A percentile compares a stretch with the other conserved stretches of the same genome.
These are phyloP conservation scores for Tylopilus subfusipes DNA, from an alignment of 768 basidiomycete genomes.

Conservation along the genomic window DNA sequence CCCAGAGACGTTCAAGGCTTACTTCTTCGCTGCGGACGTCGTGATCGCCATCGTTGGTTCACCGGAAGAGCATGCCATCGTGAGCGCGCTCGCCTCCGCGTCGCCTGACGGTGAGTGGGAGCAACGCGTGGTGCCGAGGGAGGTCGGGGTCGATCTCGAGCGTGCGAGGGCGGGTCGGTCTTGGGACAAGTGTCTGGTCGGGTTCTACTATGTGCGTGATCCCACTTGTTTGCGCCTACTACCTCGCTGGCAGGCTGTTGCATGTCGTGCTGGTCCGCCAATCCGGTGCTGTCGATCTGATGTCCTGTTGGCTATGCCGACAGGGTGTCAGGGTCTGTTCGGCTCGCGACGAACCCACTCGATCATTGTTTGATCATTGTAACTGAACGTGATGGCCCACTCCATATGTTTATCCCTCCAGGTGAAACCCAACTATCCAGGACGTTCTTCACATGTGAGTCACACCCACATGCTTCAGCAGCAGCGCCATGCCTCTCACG, in stretches of 20 bases:
- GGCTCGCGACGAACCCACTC: neutral
- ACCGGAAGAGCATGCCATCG: neutral
- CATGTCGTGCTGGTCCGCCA: neutral
- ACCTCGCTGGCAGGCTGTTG: neutral
- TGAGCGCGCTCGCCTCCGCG: neutral
- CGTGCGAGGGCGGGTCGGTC: constrained; percentile 44
- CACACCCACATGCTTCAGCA: neutral
- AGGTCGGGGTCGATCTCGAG: constrained; percentile 36
- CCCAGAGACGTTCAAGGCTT: constrained; percentile 58
- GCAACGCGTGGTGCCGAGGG: constrained; percentile 2
- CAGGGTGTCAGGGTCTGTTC: neutral
- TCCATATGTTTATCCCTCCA: constrained; percentile 16
- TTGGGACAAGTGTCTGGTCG: constrained; percentile 72
- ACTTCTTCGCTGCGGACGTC: constrained; percentile 77
- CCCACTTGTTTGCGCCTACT: neutral
- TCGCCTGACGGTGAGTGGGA: neutral
- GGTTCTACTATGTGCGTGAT: constrained; percentile 69
- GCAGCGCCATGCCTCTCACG: neutral
- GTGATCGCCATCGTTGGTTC: constrained; percentile 56
- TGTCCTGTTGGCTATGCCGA: neutral
- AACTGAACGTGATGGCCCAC: constrained; percentile 1
- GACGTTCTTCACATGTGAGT: constrained; percentile 84
- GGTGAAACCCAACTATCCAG: constrained; percentile 89
- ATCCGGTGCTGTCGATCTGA: neutral
- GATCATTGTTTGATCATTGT: neutral